phyloP scores from a whole-genome alignment of 176 grass and related monocot species.

The Saccharum officinarum region DNA sequence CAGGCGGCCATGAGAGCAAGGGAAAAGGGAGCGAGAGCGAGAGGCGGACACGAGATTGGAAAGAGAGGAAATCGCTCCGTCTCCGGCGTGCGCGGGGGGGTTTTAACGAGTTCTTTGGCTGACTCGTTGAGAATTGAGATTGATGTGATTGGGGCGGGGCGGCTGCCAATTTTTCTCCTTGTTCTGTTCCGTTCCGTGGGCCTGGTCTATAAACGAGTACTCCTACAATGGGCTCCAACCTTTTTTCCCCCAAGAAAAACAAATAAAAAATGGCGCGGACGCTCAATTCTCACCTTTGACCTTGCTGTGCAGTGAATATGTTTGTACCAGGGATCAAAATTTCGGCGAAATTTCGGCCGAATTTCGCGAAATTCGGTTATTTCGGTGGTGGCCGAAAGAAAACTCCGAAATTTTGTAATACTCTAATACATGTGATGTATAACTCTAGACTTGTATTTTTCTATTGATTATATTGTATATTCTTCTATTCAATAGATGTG shows the following conservation, averaged over 20 bases:
- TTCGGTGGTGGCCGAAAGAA: too few relatives aligned
- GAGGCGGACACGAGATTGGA: not conserved
- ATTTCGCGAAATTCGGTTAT: too few relatives aligned
- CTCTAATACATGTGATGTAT: too few relatives aligned
- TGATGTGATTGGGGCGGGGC: not conserved
- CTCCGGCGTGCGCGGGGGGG: constrained; percentile 6
- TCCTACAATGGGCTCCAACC: not conserved
- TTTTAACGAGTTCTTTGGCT: constrained; percentile 16
- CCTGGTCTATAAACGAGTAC: not conserved
- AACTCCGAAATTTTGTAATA: too few relatives aligned
- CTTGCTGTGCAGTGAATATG: not conserved
- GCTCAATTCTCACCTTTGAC: not conserved
- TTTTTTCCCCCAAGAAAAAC: too few relatives aligned
- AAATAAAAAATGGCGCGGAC: too few relatives aligned
- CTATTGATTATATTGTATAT: too few relatives aligned
- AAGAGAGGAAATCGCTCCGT: not conserved
- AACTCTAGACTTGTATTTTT: too few relatives aligned
- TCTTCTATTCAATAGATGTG: too few relatives aligned
- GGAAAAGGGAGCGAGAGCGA: not conserved
- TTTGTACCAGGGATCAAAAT: too few relatives aligned
- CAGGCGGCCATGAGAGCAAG: not conserved
- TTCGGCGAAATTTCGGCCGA: too few relatives aligned
- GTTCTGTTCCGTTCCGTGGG: not conserved
- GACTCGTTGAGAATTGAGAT: constrained; percentile 1
- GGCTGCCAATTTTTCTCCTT: not conserved